These are phyloP conservation scores for Rhodotorula sp. DNA, from an alignment of 1,284 basidiomycete genomes.

Conservation along the genomic window DNA sequence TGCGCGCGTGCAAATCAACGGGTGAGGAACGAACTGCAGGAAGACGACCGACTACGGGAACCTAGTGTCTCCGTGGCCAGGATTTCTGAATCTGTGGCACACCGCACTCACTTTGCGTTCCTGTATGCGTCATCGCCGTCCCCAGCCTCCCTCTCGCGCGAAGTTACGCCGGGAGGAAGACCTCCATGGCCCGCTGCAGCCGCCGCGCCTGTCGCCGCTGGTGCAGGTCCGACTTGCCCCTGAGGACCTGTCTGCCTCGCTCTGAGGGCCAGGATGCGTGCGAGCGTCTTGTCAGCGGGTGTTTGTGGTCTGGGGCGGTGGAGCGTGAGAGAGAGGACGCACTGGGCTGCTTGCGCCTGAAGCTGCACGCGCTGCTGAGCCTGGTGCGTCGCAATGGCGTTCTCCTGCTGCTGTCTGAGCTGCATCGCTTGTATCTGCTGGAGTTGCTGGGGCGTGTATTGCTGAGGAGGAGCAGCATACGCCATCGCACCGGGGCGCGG, in stretches of 20 bases:
- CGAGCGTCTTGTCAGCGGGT: neutral
- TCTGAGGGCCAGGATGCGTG: neutral
- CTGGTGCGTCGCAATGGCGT: neutral
- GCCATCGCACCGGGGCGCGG: too few species aligned
- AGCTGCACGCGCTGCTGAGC: neutral
- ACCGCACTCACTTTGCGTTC: slow-evolving; percentile 17
- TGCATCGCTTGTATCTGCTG: too few species aligned
- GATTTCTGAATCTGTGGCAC: too few species aligned
- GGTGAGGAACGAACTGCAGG: too few species aligned
- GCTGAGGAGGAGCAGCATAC: too few species aligned
- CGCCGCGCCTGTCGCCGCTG: neutral
- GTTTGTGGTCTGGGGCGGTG: neutral
- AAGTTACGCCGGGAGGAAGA: neutral
- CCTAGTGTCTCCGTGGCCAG: too few species aligned
- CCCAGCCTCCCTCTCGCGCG: slow-evolving; percentile 5
- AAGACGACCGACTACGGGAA: too few species aligned
- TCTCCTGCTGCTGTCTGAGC: too few species aligned
- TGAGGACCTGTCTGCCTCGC: neutral
- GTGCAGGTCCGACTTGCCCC: neutral
- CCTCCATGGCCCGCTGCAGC: neutral
- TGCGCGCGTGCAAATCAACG: neutral
- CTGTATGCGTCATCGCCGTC: slow-evolving; percentile 29
- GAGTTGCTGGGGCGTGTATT: too few species aligned
- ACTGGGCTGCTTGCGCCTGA: neutral
- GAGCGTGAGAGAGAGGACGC: neutral